These are phyloP conservation scores for Scortechinia acanthostroma DNA, from an alignment of 2,329 filamentous ascomycete genomes.

Conservation along the genomic window DNA sequence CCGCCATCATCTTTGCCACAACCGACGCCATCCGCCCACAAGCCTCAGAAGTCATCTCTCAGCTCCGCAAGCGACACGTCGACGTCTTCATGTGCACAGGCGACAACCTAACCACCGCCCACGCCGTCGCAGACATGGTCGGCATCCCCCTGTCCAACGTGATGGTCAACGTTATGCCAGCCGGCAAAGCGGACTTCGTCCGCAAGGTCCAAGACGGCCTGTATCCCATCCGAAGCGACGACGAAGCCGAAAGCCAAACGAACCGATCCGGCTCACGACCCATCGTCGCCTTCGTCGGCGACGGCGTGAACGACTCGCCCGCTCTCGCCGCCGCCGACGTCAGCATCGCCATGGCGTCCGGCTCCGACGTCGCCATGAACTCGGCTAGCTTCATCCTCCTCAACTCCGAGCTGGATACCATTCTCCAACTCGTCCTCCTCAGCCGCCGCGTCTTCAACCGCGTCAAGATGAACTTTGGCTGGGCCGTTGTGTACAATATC, in stretches of 20 bases:
- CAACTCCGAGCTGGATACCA: slow-evolving; percentile 44
- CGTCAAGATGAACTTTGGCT: slow-evolving; percentile 62
- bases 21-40: slow-evolving; percentile 34
- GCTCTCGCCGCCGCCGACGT: slow-evolving; percentile 75
- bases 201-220: slow-evolving; percentile 15
- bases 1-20: slow-evolving; percentile 20
- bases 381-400: slow-evolving; percentile 77
- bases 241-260: slow-evolving; percentile 19
- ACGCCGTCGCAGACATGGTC: slow-evolving; percentile 46
- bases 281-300: slow-evolving; percentile 76
- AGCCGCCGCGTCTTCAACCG: slow-evolving; percentile 54
- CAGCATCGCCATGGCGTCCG: slow-evolving; percentile 74
- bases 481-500: slow-evolving; percentile 62
- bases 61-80: slow-evolving; percentile 25
- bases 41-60: slow-evolving; percentile 19
- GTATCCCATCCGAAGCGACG: slow-evolving; percentile 26
- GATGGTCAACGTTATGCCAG: slow-evolving; percentile 54
- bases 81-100: slow-evolving; percentile 38
- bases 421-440: slow-evolving; percentile 52
- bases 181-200: slow-evolving; percentile 37
- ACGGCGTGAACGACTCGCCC: slow-evolving; percentile 81
- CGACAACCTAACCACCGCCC: slow-evolving; percentile 41
- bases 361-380: slow-evolving; percentile 76
- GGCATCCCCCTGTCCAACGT: slow-evolving; percentile 48
- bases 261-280: slow-evolving; percentile 22